Evolutionary conservation across 306 rosid species (phyloP).

Genomic region (Pyrus communis): DNA sequence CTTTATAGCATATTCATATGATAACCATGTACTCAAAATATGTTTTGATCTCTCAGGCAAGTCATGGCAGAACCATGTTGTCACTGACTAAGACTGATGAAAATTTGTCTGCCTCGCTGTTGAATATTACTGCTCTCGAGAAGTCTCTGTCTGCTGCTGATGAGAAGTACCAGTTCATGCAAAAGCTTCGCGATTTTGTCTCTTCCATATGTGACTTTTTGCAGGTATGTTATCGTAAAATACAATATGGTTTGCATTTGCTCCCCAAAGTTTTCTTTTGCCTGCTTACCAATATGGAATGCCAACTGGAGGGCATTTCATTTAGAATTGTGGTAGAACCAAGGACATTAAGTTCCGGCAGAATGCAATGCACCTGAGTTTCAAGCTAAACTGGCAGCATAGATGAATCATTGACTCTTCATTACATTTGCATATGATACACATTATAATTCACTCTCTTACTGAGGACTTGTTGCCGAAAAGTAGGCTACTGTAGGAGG

Average conservation of each 20-base stretch:
- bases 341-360: neutral
- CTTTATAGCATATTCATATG: neutral
- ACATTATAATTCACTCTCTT: neutral
- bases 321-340: neutral
- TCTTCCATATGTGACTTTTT: constrained; percentile 74
- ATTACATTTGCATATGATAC: neutral
- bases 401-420: neutral
- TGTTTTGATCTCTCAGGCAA: constrained; percentile 45
- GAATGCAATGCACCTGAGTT: neutral
- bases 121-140: constrained; percentile 72
- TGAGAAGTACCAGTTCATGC: constrained; percentile 81
- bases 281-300: neutral
- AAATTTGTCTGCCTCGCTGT: constrained; percentile 65
- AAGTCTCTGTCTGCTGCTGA: constrained; percentile 61
- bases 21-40: neutral
- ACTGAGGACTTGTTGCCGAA: neutral
- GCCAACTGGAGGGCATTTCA: neutral
- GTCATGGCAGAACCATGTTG: constrained; percentile 58
- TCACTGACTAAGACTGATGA: constrained; percentile 58
- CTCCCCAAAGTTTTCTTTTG: neutral
- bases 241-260: neutral
- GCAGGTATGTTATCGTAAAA: constrained; percentile 46
- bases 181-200: constrained; percentile 71
- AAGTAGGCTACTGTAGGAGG: neutral
- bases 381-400: neutral